Evolutionary conservation across 2,329 filamentous ascomycete genomes (phyloP).

Genomic region (Graphium sp.): DNA sequence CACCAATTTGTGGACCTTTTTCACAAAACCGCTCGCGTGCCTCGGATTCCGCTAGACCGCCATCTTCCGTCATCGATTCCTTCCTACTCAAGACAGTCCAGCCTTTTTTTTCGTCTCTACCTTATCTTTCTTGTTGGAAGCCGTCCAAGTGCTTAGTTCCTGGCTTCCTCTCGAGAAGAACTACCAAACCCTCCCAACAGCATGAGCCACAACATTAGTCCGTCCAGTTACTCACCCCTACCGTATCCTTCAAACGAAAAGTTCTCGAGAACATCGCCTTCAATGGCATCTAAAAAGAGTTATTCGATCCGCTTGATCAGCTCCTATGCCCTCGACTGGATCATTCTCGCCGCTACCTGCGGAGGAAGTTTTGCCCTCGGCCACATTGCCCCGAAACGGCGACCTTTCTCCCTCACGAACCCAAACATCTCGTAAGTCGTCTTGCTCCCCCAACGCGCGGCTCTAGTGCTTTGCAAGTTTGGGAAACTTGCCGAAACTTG

Average conservation of each 20-base stretch:
- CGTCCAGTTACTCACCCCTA: constrained; percentile 1
- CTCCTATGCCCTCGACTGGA: constrained; percentile 65
- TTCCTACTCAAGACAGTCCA: too few relatives aligned
- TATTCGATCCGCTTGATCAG: constrained; percentile 20
- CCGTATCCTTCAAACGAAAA: constrained; percentile 1
- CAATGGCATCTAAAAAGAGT: constrained; percentile 5
- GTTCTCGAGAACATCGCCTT: neutral
- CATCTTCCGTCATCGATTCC: too few relatives aligned
- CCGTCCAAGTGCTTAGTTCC: constrained; percentile 3
- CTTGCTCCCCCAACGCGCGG: too few relatives aligned
- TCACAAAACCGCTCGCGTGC: too few relatives aligned
- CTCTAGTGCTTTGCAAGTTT: too few relatives aligned
- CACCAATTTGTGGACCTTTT: too few relatives aligned
- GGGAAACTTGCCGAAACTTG: too few relatives aligned
- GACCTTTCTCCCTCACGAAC: constrained; percentile 55
- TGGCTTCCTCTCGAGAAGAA: neutral
- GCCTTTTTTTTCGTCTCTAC: too few relatives aligned
- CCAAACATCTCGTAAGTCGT: constrained; percentile 45
- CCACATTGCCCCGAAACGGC: constrained; percentile 43
- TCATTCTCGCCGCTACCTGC: constrained; percentile 43
- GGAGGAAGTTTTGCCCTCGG: constrained; percentile 42
- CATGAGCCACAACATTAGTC: constrained; percentile 2
- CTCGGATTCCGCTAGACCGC: too few relatives aligned
- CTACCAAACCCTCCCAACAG: neutral
- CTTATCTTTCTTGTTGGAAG: too few relatives aligned